Base-by-base conservation (phyloP, 352 stramenopile species). In the Globisporangium paddicum region DNA sequence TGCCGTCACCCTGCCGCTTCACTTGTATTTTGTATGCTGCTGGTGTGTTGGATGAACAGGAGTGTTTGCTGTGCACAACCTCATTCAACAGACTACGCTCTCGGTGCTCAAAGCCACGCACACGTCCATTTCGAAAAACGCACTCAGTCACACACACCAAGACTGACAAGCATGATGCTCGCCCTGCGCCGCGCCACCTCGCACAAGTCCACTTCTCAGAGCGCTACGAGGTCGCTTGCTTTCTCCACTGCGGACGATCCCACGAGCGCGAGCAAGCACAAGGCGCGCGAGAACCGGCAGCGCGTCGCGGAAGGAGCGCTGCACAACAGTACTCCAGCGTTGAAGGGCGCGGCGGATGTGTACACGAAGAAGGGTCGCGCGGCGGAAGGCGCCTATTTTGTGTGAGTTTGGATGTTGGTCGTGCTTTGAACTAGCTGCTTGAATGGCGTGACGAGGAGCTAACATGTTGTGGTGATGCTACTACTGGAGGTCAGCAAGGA, bases 361-460 rank as follows among this genome's bases (percentile, higher is more conserved):
- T 52, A 52, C 46, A 52, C 25, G 46, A 38, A 52, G 46, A 52
- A 52, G 30, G 46, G 46, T 19, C 18, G 25, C 25, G 46, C 46
- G 18, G n/a, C 8, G 25, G 46, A 52, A 38, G 26, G 46, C 26
- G 26, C 46, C 16, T 37, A 52, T 26, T 38, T 52, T 52, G 46
- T 52, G 26, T 38, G 28, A 2, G 46, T 52, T n/a, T n/a, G n/a
- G n/a, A n/a, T n/a, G n/a, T n/a, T n/a, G n/a, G n/a, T n/a, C n/a
- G n/a, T n/a, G n/a, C n/a, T n/a, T n/a, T n/a, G n/a, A n/a, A n/a
- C n/a, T n/a, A n/a, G n/a, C n/a, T n/a, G n/a, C n/a, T n/a, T n/a
- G n/a, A n/a, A n/a, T n/a, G n/a, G n/a, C n/a, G n/a, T n/a, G n/a
- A n/a, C n/a, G n/a, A n/a, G n/a, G n/a, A n/a, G n/a, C n/a, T n/a